phyloP scores from a whole-genome alignment of 495 filamentous ascomycete genomes.

The Margaritispora aquatica region DNA sequence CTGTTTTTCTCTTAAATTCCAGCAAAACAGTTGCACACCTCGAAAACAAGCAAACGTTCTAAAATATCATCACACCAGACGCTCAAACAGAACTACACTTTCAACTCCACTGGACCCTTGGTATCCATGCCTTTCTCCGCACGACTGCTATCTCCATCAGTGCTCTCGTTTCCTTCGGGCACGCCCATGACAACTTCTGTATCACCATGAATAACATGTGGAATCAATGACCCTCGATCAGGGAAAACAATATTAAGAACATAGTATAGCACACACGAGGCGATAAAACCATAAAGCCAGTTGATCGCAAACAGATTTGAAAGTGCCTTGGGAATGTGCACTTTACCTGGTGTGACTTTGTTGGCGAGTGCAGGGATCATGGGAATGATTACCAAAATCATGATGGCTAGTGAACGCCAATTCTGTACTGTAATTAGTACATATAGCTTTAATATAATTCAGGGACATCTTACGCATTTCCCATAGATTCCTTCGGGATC shows the following conservation, averaged over 20 bases:
- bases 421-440: not conserved
- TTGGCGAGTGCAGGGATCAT: not conserved
- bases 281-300: not conserved
- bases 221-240: not conserved
- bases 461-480: not conserved
- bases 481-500: constrained; percentile 2
- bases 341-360: not conserved
- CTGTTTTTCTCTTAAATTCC: no score
- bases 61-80: no score
- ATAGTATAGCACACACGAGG: not conserved
- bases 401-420: not conserved
- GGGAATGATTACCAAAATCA: not conserved
- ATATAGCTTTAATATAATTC: not conserved
- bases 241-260: not conserved
- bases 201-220: not conserved
- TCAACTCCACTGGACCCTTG: not conserved
- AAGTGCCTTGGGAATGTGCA: not conserved
- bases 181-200: not conserved
- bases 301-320: not conserved
- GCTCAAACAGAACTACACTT: not conserved
- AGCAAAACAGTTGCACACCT: no score
- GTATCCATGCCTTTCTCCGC: not conserved
- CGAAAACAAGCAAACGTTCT: no score
- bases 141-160: not conserved
- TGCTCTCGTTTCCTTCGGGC: not conserved